Evolutionary conservation across 164 flowering plant genomes (phyloP).

Genomic region (Saururus chinensis): DNA sequence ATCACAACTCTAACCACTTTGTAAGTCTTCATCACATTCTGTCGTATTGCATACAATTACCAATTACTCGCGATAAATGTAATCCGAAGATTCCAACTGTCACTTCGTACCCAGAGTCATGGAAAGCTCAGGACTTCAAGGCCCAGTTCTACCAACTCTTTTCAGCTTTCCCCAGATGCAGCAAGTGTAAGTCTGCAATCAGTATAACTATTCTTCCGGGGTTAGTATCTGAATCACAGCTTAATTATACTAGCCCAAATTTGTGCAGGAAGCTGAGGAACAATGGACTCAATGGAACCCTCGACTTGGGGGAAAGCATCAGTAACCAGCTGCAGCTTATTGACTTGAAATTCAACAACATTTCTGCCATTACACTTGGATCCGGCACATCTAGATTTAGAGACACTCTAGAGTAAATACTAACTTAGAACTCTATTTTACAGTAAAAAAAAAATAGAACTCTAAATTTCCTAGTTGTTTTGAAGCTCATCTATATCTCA

Average conservation of each 20-base stretch:
- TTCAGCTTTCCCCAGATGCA: slow-evolving; percentile 65
- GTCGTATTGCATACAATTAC: neutral
- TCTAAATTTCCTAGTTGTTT: neutral
- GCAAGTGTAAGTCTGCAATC: slow-evolving; percentile 20
- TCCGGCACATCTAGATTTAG: slow-evolving; percentile 21
- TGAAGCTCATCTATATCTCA: neutral
- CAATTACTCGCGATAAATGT: slow-evolving; percentile 2
- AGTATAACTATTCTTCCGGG: neutral
- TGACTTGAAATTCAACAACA: slow-evolving; percentile 63
- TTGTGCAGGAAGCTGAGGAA: slow-evolving; percentile 54
- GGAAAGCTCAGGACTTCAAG: slow-evolving; percentile 57
- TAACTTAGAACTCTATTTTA: neutral
- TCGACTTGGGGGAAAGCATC: slow-evolving; percentile 51
- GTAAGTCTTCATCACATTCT: slow-evolving; percentile 30
- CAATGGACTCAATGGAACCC: slow-evolving; percentile 50
- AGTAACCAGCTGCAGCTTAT: slow-evolving; percentile 54
- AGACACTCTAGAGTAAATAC: slow-evolving; percentile 39
- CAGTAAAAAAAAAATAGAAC: no score
- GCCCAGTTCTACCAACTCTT: slow-evolving; percentile 39
- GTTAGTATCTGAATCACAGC: slow-evolving; percentile 11
- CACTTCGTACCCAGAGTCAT: slow-evolving; percentile 33
- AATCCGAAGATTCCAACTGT: neutral
- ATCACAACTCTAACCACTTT: slow-evolving; percentile 67
- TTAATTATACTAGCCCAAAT: neutral
- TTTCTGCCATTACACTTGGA: slow-evolving; percentile 31